Evolutionary conservation across 768 basidiomycete genomes (phyloP).

Genomic region (Psilocybe cyanescens): DNA sequence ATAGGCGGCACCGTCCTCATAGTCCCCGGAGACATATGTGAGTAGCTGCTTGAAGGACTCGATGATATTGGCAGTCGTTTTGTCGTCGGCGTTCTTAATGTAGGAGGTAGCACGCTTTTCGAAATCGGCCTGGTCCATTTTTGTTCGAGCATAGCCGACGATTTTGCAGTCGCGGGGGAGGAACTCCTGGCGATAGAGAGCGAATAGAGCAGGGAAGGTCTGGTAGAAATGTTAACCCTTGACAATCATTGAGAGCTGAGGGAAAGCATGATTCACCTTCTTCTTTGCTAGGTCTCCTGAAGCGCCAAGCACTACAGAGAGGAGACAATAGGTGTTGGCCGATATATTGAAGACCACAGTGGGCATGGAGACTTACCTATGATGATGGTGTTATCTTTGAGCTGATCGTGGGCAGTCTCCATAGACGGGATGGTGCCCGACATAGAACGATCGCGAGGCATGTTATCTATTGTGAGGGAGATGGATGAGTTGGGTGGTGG

Average conservation of each 20-base stretch:
- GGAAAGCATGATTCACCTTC: slow-evolving; percentile 59
- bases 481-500: slow-evolving; percentile 11
- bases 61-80: slow-evolving; percentile 60
- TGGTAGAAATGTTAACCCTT: slow-evolving; percentile 33
- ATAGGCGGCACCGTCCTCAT: slow-evolving; percentile 86
- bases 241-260: slow-evolving; percentile 3
- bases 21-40: slow-evolving; percentile 85
- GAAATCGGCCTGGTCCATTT: slow-evolving; percentile 88
- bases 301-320: slow-evolving; percentile 80
- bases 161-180: slow-evolving; percentile 87
- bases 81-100: slow-evolving; percentile 78
- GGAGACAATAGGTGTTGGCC: slow-evolving; percentile 4
- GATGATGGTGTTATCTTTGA: slow-evolving; percentile 90
- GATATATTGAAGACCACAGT: slow-evolving; percentile 13
- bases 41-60: slow-evolving; percentile 84
- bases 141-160: slow-evolving; percentile 96
- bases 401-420: slow-evolving; percentile 70
- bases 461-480: slow-evolving; percentile 23
- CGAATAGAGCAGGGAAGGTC: slow-evolving; percentile 97
- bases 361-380: slow-evolving; percentile 58
- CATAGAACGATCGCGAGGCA: slow-evolving; percentile 56
- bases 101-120: slow-evolving; percentile 83
- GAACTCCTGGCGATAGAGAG: slow-evolving; percentile 78
- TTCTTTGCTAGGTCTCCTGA: slow-evolving; percentile 99
- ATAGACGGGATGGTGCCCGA: slow-evolving; percentile 92